Conservation (phyloP, 2,329 filamentous ascomycete species). For the Trichoderma endophyticum region DNA sequence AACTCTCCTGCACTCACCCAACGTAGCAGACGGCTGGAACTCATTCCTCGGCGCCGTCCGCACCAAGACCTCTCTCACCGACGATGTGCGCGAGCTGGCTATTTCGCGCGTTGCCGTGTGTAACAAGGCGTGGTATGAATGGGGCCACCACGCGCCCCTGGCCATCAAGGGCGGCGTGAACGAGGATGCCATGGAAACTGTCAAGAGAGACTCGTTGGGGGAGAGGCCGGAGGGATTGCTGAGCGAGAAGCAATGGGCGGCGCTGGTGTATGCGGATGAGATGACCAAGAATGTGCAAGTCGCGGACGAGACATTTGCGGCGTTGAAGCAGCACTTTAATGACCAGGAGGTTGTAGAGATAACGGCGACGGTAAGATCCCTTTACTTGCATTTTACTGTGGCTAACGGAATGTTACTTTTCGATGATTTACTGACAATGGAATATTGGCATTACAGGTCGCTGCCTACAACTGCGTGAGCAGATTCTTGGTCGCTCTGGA, state of each 20-base stretch:
- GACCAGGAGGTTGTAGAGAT: slow-evolving; percentile 78
- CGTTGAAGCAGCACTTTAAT: slow-evolving; percentile 58
- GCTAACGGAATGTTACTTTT: neutral
- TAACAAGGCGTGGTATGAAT: slow-evolving; percentile 83
- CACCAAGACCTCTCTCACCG: slow-evolving; percentile 48
- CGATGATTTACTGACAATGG: neutral
- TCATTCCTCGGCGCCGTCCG: slow-evolving; percentile 62
- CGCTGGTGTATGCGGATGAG: slow-evolving; percentile 72
- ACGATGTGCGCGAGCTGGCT: slow-evolving; percentile 68
- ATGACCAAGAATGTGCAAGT: slow-evolving; percentile 77
- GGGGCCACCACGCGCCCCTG: slow-evolving; percentile 73
- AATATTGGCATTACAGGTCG: slow-evolving; percentile 41
- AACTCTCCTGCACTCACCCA: slow-evolving; percentile 69
- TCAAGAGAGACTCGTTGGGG: slow-evolving; percentile 35
- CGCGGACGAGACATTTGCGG: slow-evolving; percentile 62
- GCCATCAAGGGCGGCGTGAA: slow-evolving; percentile 56
- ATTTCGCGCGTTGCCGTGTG: slow-evolving; percentile 78
- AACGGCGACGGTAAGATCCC: slow-evolving; percentile 61
- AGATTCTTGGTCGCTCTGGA: slow-evolving; percentile 79
- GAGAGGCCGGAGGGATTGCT: slow-evolving; percentile 45
- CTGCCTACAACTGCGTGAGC: slow-evolving; percentile 81
- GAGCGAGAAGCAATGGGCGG: slow-evolving; percentile 61
- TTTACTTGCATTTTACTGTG: neutral
- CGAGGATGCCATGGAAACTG: slow-evolving; percentile 46
- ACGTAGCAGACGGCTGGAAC: slow-evolving; percentile 75